Base-by-base conservation (phyloP, 164 flowering plant genomes). In the Tinospora cordifolia region DNA sequence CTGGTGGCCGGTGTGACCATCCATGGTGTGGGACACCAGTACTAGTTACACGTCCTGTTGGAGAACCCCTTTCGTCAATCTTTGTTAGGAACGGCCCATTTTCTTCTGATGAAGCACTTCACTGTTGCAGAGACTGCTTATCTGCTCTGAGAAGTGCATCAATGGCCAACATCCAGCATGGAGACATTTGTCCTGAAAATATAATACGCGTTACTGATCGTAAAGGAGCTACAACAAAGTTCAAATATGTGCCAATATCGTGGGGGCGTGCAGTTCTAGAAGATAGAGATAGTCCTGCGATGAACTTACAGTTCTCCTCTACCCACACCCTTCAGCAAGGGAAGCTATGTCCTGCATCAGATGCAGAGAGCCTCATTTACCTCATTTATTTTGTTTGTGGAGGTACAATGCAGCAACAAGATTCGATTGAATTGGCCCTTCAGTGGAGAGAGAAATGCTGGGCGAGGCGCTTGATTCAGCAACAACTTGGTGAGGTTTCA, bases 181-280 rank as follows among this genome's bases (percentile, higher is more conserved):
- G 97, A 8, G 97, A 91, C 73, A 81, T 91, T 40, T 84, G 88
- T 72, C 94, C 97, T 2, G 97, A 91, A 74, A 91, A 91, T 67
- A 69, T 89, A 30, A 72, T 87, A 3, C 81, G 85, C 40, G 88
- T 89, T 46, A 63, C 75, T 51, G 79, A 72, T 34, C 58, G 58
- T 19, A 67, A 71, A 39, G 82, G 84, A 34, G 27, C 74, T 17
- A 74, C 76, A 59, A 66, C 62, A 59, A 78, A 69, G 46, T 72
- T 73, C 76, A 40, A 65, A 26, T 78, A 78, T 69, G 73, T 81
- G 41, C 87, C 81, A 27, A 79, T 83, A 51, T 83, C 84, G 25
- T 88, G 94, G 94, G 97, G 97, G 1, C 90, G 84, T 74, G 97
- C 97, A 12, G 91, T 91, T 66, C 47, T 91, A 21, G 97, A 91